Percentiles rank a stretch among this genome's conserved stretches.
Evolutionary conservation across 2,329 filamentous ascomycete genomes (phyloP).

Genomic region (Exophiala sp.): DNA sequence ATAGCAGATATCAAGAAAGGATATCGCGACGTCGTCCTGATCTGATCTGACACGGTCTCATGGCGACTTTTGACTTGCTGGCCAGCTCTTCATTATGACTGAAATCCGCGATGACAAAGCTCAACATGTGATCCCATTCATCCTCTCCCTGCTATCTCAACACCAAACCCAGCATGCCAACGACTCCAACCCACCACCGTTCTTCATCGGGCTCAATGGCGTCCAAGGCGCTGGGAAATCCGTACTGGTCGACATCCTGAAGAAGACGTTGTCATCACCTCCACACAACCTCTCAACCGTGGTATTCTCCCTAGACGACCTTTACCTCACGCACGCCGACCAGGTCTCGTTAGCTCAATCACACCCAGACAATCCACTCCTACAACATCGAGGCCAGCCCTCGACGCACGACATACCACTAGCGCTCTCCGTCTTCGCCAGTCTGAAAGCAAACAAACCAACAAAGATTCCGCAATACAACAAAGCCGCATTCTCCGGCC

Average conservation of each 20-base stretch:
- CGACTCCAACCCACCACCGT: constrained; percentile 53
- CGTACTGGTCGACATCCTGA: constrained; percentile 70
- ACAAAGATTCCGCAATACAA: constrained; percentile 73
- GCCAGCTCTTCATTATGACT: constrained; percentile 36
- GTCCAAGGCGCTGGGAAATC: constrained; percentile 93
- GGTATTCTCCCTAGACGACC: constrained; percentile 81
- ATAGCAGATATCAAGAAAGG: neutral
- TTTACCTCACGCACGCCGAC: constrained; percentile 72
- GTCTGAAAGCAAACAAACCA: constrained; percentile 50
- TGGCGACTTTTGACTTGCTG: neutral
- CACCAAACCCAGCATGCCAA: constrained; percentile 45
- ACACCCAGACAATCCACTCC: constrained; percentile 68
- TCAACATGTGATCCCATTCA: constrained; percentile 72
- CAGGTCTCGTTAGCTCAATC: constrained; percentile 63
- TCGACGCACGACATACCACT: constrained; percentile 76
- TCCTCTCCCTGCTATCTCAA: constrained; percentile 57
- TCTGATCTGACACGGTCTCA: neutral
- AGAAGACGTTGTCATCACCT: constrained; percentile 55
- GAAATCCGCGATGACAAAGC: constrained; percentile 73
- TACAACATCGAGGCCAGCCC: constrained; percentile 80
- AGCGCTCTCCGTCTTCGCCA: constrained; percentile 59
- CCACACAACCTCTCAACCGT: constrained; percentile 62
- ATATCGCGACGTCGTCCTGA: neutral
- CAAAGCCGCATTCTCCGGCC: constrained; percentile 72
- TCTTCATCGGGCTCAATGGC: constrained; percentile 85